Percentiles rank a stretch among this genome's conserved stretches.
phyloP scores from a whole-genome alignment of 169 alveolate genomes.

The Plasmodium malariae region DNA sequence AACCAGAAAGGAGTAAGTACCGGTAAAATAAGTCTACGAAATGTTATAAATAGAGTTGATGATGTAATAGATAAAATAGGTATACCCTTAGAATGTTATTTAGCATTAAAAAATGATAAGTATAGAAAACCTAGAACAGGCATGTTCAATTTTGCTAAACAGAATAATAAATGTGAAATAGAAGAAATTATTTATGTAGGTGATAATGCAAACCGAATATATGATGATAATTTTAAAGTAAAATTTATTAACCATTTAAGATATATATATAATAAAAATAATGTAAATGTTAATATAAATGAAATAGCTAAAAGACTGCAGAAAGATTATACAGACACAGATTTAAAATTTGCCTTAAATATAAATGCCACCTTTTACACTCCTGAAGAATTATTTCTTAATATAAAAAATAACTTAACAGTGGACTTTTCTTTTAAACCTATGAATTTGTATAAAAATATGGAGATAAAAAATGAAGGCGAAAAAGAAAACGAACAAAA shows the following conservation, averaged over 20 bases:
- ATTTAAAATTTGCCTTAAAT: slow-evolving; percentile 83
- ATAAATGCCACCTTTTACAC: slow-evolving; percentile 79
- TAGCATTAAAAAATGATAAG: slow-evolving; percentile 68
- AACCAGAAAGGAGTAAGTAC: slow-evolving; percentile 72
- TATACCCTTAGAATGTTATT: slow-evolving; percentile 74
- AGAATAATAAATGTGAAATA: slow-evolving; percentile 74
- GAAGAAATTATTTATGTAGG: slow-evolving; percentile 83
- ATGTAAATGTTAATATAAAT: slow-evolving; percentile 72
- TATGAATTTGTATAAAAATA: slow-evolving; percentile 19
- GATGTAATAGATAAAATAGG: slow-evolving; percentile 60
- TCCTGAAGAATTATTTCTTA: slow-evolving; percentile 81
- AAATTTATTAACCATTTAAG: slow-evolving; percentile 70
- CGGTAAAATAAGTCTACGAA: slow-evolving; percentile 38
- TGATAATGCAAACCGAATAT: slow-evolving; percentile 85
- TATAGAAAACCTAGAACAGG: slow-evolving; percentile 81
- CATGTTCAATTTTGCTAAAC: slow-evolving; percentile 81
- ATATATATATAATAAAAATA: slow-evolving; percentile 62
- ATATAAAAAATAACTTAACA: slow-evolving; percentile 47
- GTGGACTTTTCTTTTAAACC: slow-evolving; percentile 46
- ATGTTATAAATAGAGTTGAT: slow-evolving; percentile 59
- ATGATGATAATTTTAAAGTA: slow-evolving; percentile 56
- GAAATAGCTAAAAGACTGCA: slow-evolving; percentile 77
- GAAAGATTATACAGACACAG: slow-evolving; percentile 84
- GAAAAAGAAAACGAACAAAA: not conserved
- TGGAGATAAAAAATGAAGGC: slow-evolving; percentile 1